Conservation (phyloP, 2,329 filamentous ascomycete species). For the Trichophyton benhamiae region DNA sequence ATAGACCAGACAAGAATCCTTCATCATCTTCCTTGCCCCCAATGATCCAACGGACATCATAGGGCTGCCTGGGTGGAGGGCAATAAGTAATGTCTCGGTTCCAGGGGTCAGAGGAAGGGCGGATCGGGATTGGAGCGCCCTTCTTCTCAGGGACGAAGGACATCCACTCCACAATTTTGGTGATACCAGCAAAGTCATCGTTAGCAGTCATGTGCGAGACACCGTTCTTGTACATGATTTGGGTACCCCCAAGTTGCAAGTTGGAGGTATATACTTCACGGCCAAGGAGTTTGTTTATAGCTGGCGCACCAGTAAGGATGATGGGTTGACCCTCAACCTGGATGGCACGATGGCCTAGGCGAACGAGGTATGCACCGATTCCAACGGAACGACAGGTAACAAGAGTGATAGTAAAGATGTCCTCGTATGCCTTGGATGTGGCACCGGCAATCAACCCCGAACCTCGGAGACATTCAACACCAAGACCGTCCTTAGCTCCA, state of each 20-base stretch:
- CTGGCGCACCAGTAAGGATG: slow-evolving; percentile 92
- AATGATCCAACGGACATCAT: slow-evolving; percentile 92
- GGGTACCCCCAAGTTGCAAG: slow-evolving; percentile 97
- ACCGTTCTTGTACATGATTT: slow-evolving; percentile 99
- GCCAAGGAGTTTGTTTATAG: slow-evolving; percentile 94
- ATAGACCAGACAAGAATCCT: slow-evolving; percentile 80
- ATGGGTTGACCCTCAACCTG: slow-evolving; percentile 98
- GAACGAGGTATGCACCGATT: slow-evolving; percentile 98
- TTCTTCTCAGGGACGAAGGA: slow-evolving; percentile 95
- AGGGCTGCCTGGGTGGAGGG: slow-evolving; percentile 68
- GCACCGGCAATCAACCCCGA: slow-evolving; percentile 97
- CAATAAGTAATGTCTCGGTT: slow-evolving; percentile 80
- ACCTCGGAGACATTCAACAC: slow-evolving; percentile 92
- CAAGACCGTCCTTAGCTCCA: slow-evolving; percentile 86
- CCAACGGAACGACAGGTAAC: slow-evolving; percentile 97
- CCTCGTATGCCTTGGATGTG: slow-evolving; percentile 91
- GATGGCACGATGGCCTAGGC: slow-evolving; percentile 93
- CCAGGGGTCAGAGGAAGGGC: slow-evolving; percentile 73
- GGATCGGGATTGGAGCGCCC: slow-evolving; percentile 83
- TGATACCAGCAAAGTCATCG: slow-evolving; percentile 95
- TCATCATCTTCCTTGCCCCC: slow-evolving; percentile 66
- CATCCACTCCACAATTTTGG: slow-evolving; percentile 97
- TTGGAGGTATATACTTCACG: slow-evolving; percentile 99
- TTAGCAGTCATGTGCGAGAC: slow-evolving; percentile 97
- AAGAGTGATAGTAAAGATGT: slow-evolving; percentile 96